Conservation (phyloP, 2,329 filamentous ascomycete genomes). For the Diplodia corticola region DNA sequence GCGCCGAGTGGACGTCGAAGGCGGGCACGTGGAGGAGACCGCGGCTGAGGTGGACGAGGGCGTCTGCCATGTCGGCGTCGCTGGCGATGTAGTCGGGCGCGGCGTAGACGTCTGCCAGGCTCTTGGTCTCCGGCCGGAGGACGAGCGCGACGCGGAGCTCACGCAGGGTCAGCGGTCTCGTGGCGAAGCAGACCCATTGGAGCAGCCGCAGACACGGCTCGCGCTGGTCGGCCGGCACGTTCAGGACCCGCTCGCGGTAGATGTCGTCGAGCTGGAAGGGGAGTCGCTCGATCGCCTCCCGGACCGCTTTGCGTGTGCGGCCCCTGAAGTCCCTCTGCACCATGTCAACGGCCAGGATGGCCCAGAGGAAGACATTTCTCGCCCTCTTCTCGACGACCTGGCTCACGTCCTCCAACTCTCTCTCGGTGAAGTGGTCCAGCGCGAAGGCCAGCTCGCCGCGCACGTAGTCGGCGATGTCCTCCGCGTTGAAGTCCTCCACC, state of each 20-base stretch:
- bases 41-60: background rate
- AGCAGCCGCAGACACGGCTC: background rate
- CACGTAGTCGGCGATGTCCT: background rate
- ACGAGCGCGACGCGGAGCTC: constrained; percentile 1
- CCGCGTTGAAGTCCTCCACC: background rate
- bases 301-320: background rate
- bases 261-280: background rate
- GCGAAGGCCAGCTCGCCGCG: background rate
- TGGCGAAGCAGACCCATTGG: constrained; percentile 9
- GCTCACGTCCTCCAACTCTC: background rate
- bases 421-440: background rate
- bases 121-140: background rate
- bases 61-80: background rate
- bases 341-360: background rate
- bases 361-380: background rate
- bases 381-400: background rate
- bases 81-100: constrained; percentile 1
- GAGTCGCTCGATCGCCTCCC: background rate
- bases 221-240: background rate
- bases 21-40: background rate
- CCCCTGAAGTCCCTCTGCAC: background rate
- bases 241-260: background rate
- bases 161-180: background rate
- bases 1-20: background rate
- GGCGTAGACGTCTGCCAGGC: background rate